These are phyloP conservation scores for Hypoxylon sp. DNA, from an alignment of 2,329 filamentous ascomycete genomes.

Conservation along the genomic window DNA sequence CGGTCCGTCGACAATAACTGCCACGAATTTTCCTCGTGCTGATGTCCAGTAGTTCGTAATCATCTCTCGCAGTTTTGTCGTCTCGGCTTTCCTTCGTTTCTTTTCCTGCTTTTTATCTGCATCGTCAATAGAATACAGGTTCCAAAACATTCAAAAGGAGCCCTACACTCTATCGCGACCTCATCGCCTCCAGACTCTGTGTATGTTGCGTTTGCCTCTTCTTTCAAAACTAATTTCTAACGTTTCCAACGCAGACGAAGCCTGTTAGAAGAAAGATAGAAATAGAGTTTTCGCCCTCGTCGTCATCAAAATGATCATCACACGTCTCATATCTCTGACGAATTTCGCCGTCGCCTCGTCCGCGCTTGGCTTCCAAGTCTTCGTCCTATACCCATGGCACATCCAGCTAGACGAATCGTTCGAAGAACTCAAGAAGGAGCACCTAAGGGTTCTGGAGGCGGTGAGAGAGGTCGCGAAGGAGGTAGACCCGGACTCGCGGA, in stretches of 20 bases:
- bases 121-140: conserved; percentile 21
- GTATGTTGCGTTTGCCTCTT: conserved; percentile 22
- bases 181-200: conserved; percentile 30
- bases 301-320: conserved; percentile 52
- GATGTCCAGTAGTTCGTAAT: conserved; percentile 20
- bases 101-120: conserved; percentile 13
- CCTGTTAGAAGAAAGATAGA: conserved; percentile 23
- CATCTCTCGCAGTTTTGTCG: conserved; percentile 21
- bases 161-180: conserved; percentile 34
- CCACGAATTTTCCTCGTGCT: conserved; percentile 31
- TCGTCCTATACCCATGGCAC: conserved; percentile 79
- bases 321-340: conserved; percentile 66
- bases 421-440: conserved; percentile 68
- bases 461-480: conserved; percentile 53
- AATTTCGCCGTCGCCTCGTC: conserved; percentile 76
- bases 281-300: conserved; percentile 18
- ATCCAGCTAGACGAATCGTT: conserved; percentile 73
- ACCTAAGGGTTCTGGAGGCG: conserved; percentile 59
- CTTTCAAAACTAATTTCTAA: conserved; percentile 24
- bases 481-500: conserved; percentile 47
- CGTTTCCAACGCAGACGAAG: conserved; percentile 24
- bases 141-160: conserved; percentile 26
- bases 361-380: conserved; percentile 75
- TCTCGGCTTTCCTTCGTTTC: conserved; percentile 19
- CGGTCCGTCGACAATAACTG: conserved; percentile 32